Evolutionary conservation across 2,329 filamentous ascomycete genomes (phyloP), one percentile per base, ranked within the genome.

Genomic region (Aspergillus glaucus): DNA sequence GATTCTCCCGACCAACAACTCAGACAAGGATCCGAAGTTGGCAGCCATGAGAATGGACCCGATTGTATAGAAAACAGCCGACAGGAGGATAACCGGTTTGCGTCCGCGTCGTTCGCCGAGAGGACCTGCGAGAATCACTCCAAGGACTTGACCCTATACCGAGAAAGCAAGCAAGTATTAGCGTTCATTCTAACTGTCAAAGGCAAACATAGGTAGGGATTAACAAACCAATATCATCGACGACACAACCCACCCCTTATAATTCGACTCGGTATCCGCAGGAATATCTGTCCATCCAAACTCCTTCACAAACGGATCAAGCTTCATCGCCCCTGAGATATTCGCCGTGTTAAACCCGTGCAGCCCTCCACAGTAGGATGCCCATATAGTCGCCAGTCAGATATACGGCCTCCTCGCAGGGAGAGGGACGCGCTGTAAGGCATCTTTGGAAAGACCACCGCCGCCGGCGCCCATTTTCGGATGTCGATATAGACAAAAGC

Each of bases 271-370:
- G 5, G 43, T 37, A 3, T 14, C 30, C 0, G 26, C 24, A 2
- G 52, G 39, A 36, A 57, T 34, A 14, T 52, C 14, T 2, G 44
- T 50, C 54, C 54, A 58, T 2, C 53, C 51, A 47, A 57, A 58
- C 9, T 58, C 52, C 19, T 48, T 37, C 4, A 46, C 44, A 45
- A 57, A 59, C 3, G 55, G 52, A 14, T 50, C 46, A 26, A 59
- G 47, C n/a, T 48, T 51, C 54, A 59, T 59, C 1, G 54, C 53
- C 0, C 56, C 56, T 2, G 56, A 59, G 8, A 59, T 59, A 43
- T 59, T 57, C n/a, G 55, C 50, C 8, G 56, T 55, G n/a, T 57
- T 59, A 46, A 59, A 57, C 9, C 53, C 55, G 49, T 58, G 55
- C 6, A 58, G 46, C 12, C 54, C 55, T 21, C 55, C 54, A 39